phyloP scores from a whole-genome alignment of 2,329 filamentous ascomycete genomes.

The Fusarium staphyleae region DNA sequence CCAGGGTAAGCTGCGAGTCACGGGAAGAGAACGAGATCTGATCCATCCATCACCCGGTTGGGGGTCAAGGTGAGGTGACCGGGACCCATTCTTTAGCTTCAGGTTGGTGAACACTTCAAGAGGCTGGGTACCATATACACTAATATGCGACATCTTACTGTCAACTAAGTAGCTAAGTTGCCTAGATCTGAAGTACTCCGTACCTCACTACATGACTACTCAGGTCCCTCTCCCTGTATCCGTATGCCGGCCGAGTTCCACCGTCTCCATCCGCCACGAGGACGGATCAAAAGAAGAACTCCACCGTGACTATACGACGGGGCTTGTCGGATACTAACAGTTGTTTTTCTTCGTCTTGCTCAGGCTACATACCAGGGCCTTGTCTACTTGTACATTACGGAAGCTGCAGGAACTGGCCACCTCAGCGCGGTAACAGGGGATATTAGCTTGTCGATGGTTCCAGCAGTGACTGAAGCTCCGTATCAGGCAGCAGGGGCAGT shows the following conservation, averaged over 20 bases:
- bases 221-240: background rate
- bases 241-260: background rate
- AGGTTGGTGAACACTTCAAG: background rate
- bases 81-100: slow-evolving; percentile 9
- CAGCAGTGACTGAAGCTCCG: background rate
- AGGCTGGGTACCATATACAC: slow-evolving; percentile 14
- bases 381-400: slow-evolving; percentile 11
- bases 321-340: slow-evolving; percentile 19
- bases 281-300: slow-evolving; percentile 9
- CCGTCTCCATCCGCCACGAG: slow-evolving; percentile 20
- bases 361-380: background rate
- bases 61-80: slow-evolving; percentile 20
- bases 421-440: slow-evolving; percentile 14
- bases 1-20: slow-evolving; percentile 32
- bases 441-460: background rate
- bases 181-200: too few species aligned
- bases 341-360: slow-evolving; percentile 7
- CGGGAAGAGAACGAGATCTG: slow-evolving; percentile 22
- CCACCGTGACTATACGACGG: slow-evolving; percentile 18
- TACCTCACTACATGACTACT: too few species aligned
- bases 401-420: slow-evolving; percentile 37
- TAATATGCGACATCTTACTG: background rate
- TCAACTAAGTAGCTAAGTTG: too few species aligned
- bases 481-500: slow-evolving; percentile 1
- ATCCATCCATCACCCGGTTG: slow-evolving; percentile 26